A percentile compares a stretch with the other conserved stretches of the same genome.
Conservation (phyloP, 306 rosid genomes). For the Ceratonia siliqua region DNA sequence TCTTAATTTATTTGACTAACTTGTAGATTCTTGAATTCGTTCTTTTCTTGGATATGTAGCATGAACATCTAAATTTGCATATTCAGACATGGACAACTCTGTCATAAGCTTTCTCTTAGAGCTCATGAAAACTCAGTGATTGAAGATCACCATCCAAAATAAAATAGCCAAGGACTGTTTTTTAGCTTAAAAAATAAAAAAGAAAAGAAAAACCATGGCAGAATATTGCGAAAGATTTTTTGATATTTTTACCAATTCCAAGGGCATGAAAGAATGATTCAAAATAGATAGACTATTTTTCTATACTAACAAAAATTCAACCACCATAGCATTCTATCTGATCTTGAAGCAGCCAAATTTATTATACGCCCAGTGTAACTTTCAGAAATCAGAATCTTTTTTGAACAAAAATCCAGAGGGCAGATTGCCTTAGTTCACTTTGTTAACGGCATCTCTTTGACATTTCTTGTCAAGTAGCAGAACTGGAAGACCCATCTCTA, state of each 20-base stretch:
- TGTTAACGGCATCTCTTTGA: conserved; percentile 1
- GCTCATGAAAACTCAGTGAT: too few species aligned
- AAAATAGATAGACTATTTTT: not conserved
- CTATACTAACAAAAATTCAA: not conserved
- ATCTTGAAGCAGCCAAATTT: conserved; percentile 26
- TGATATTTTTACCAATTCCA: too few species aligned
- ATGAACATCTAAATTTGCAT: not conserved
- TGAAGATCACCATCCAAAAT: too few species aligned
- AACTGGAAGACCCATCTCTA: conserved; percentile 30
- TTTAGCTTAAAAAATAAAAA: too few species aligned
- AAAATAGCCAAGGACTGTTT: too few species aligned
- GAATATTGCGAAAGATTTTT: too few species aligned
- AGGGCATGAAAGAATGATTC: conserved; percentile 7
- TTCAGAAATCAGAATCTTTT: conserved; percentile 24
- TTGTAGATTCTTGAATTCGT: not conserved
- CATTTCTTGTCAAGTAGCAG: conserved; percentile 29
- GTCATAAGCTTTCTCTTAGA: too few species aligned
- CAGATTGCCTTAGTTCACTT: conserved; percentile 8
- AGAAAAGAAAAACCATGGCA: too few species aligned
- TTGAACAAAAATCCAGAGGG: conserved; percentile 28
- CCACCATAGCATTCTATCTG: conserved; percentile 9
- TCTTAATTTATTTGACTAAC: not conserved
- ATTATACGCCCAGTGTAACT: not conserved
- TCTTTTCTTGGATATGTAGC: conserved; percentile 18
- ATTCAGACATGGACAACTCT: not conserved